Evolutionary conservation across 306 rosid genomes (phyloP), one percentile per base, ranked within the genome.

Genomic region (peach (Prunus persica)): DNA sequence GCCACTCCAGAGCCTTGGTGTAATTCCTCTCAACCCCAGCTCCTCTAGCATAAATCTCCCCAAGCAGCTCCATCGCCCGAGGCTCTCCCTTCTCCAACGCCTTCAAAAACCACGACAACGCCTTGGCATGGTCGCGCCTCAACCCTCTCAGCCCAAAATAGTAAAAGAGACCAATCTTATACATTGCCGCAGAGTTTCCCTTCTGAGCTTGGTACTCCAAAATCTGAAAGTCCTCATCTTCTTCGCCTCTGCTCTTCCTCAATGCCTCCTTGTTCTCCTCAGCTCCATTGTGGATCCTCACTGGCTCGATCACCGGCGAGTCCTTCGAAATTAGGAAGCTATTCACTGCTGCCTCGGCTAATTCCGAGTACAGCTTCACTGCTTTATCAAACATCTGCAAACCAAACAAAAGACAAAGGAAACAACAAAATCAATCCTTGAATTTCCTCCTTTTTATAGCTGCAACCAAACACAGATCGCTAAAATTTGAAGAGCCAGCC

Each of bases 51-150:
- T 91, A 96, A 74, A 96, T 96, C 88, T 91, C 96, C 11, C 98
- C 99, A 5, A 95, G 93, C 72, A 92, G 91, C 79, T 96, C 98
- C 99, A 96, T 92, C 2, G 98, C 90, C 84, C 90, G 86, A 0
- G 97, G 98, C 82, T 96, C 98, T 3, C 98, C 99, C 88, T 87
- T 91, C 52, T 91, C 98, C 60, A 92, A 97, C 5, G 99, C 97
- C 89, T 91, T 96, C 74, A 89, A 60, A 84, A 96, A 92, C 98
- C 98, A 92, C 0, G 84, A 82, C 74, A 96, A 77, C 2, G 99
- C 98, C 80, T 92, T 92, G 43, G 86, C 69, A 71, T 96, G 96
- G 80, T 96, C 99, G 1, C 98, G 96, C 79, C 98, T 86, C 86
- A 96, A 79, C 57, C 99, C 99, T 58, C 98, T 89, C 9, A 96